Base-by-base conservation (phyloP, 768 basidiomycete species). In the Lentinula boryana region DNA sequence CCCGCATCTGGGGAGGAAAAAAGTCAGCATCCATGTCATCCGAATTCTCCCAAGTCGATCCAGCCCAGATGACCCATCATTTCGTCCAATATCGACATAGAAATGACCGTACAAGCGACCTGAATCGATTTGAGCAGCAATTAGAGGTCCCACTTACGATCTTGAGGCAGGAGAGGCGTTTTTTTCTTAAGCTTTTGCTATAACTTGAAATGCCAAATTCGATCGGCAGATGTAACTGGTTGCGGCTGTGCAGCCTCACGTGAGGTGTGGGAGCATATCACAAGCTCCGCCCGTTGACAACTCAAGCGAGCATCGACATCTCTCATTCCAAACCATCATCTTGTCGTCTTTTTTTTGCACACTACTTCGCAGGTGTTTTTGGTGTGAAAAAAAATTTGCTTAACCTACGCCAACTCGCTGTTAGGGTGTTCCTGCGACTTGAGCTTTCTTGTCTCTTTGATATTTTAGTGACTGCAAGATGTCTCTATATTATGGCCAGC, bases 1-100 rank as follows among this genome's bases (percentile, higher is more conserved):
- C 91, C 78, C 89, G 89, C 92, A 94, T 94, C 90, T 93, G 70
- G 44, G 64, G 23, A 68, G 64, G 66, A 62, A 60, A 59, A 67
- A 56, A 33, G 62, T 68, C 66, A 77, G 77, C 68, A 66, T 59
- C 46, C 46, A 60, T 68, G 71, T 71, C 76, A 78, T 82, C 81
- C 71, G 79, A 69, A 68, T 58, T 53, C 49, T 58, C 58, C 61
- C 50, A 10, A 33, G 15, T 43, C 50, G 4, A 32, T 36, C 61
- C 43, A 18, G 48, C 33, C 31, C 27, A 18, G 50, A 57, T 23
- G 6, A 10, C 49, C 32, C 35, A 60, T 44, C 23, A 21, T 16
- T 41, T n/a, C 46, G 62, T 60, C 21, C 33, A 18, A 55, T 18
- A 61, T 54, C 2, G 40, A 15, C 40, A 58, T 44, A 46, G 41